phyloP scores from a whole-genome alignment of 805 yeast species.

The Kodamaea restingae region DNA sequence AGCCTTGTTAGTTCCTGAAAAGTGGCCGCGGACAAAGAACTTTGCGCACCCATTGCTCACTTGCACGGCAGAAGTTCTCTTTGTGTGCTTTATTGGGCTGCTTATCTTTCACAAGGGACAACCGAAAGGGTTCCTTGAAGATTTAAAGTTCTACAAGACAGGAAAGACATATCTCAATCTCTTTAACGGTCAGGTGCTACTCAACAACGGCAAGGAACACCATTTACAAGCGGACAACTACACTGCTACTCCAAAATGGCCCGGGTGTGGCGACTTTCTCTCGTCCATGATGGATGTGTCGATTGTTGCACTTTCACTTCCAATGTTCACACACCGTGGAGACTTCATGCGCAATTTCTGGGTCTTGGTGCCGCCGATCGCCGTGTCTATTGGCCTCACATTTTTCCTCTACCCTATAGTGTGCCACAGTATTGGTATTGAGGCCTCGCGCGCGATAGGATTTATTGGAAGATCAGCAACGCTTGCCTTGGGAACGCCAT shows the following conservation, averaged over 20 bases:
- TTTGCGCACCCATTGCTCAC: conserved; percentile 70
- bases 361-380: conserved; percentile 55
- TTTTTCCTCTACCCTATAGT: conserved; percentile 70
- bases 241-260: conserved; percentile 45
- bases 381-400: conserved; percentile 51
- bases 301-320: conserved; percentile 69
- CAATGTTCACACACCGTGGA: conserved; percentile 69
- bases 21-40: conserved; percentile 43
- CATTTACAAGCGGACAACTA: conserved; percentile 13
- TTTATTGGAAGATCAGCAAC: conserved; percentile 79
- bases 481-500: conserved; percentile 73
- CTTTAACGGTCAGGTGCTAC: conserved; percentile 39
- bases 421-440: conserved; percentile 62
- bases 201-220: conserved; percentile 24
- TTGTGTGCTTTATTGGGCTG: conserved; percentile 59
- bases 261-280: conserved; percentile 80
- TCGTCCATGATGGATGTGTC: conserved; percentile 70
- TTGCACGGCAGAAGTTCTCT: conserved; percentile 59
- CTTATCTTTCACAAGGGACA: conserved; percentile 41
- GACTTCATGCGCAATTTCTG: conserved; percentile 60
- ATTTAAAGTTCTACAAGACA: conserved; percentile 57
- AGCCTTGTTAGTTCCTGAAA: conserved; percentile 44
- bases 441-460: conserved; percentile 59
- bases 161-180: conserved; percentile 62
- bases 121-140: conserved; percentile 48